These are phyloP conservation scores for Solanum lignicaule DNA, from an alignment of 257 asterid species.

Conservation along the genomic window DNA sequence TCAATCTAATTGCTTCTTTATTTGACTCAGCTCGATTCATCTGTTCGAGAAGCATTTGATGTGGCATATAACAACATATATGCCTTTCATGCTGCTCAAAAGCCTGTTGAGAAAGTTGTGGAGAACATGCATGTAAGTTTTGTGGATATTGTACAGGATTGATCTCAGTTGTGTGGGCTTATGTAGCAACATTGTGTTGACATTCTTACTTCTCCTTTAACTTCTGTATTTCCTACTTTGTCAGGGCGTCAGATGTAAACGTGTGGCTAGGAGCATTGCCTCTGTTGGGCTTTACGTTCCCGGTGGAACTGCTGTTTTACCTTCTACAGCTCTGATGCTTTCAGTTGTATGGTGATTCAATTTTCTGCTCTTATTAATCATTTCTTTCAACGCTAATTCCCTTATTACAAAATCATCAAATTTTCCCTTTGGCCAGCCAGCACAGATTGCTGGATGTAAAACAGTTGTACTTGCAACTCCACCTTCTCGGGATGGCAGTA, in stretches of 20 bases:
- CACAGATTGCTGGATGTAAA: conserved; percentile 98
- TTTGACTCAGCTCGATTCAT: conserved; percentile 61
- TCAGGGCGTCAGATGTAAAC: conserved; percentile 93
- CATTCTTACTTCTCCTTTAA: neutral
- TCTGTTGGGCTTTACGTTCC: conserved; percentile 98
- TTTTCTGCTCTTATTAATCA: neutral
- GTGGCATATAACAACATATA: conserved; percentile 82
- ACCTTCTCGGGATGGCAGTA: conserved; percentile 80
- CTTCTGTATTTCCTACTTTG: conserved; percentile 4
- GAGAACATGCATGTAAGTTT: conserved; percentile 82
- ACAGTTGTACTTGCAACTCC: conserved; percentile 95
- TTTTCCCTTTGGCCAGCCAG: conserved; percentile 61
- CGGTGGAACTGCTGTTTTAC: conserved; percentile 98
- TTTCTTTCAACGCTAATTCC: neutral
- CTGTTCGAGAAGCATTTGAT: conserved; percentile 83
- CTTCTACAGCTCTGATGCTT: conserved; percentile 98
- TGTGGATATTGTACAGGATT: neutral
- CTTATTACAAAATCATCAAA: neutral
- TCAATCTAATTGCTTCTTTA: neutral
- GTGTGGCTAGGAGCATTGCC: conserved; percentile 83
- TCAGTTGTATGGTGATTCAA: conserved; percentile 64
- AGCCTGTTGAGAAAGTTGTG: conserved; percentile 63
- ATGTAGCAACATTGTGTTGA: neutral
- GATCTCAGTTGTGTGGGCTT: neutral
- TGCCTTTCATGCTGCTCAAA: conserved; percentile 89